phyloP scores from a whole-genome alignment of 2,329 filamentous ascomycete genomes.

The Emericellopsis atlantica region DNA sequence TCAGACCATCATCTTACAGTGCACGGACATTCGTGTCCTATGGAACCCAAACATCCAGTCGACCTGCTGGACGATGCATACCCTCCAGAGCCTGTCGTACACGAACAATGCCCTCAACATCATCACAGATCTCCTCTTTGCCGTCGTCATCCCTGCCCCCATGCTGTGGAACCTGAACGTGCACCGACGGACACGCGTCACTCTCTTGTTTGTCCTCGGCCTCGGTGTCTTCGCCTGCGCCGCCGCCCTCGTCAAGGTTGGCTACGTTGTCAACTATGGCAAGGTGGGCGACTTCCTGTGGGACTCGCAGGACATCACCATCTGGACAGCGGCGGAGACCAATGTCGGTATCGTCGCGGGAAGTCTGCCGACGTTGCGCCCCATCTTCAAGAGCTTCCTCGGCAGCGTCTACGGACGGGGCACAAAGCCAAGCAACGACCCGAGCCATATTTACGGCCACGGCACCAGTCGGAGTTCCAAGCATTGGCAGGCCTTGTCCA shows the following conservation, averaged over 20 bases:
- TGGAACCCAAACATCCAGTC: conserved; percentile 27
- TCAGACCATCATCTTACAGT: conserved; percentile 32
- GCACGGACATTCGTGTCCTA: conserved; percentile 26
- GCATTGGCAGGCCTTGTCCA: conserved; percentile 10
- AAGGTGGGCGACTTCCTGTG: conserved; percentile 24
- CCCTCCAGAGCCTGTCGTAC: conserved; percentile 27
- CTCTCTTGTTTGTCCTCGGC: conserved; percentile 25
- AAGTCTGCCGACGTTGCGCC: conserved; percentile 19
- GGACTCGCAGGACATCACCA: conserved; percentile 31
- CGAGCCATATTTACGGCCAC: conserved; percentile 11
- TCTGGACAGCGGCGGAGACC: conserved; percentile 27
- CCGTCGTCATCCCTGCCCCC: conserved; percentile 20
- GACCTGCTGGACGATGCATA: conserved; percentile 26
- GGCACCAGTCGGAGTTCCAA: conserved; percentile 10
- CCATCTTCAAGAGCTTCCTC: conserved; percentile 18
- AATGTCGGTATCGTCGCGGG: conserved; percentile 24
- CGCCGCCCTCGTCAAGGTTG: conserved; percentile 27
- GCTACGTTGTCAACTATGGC: conserved; percentile 23
- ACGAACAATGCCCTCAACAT: conserved; percentile 24
- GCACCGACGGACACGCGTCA: conserved; percentile 23
- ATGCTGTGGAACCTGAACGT: conserved; percentile 27
- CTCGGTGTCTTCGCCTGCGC: conserved; percentile 30
- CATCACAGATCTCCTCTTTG: conserved; percentile 23
- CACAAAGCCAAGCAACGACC: conserved; percentile 12
- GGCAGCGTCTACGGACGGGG: conserved; percentile 15